phyloP scores from a whole-genome alignment of 1,284 basidiomycete genomes.

The Takashimella tepidaria region DNA sequence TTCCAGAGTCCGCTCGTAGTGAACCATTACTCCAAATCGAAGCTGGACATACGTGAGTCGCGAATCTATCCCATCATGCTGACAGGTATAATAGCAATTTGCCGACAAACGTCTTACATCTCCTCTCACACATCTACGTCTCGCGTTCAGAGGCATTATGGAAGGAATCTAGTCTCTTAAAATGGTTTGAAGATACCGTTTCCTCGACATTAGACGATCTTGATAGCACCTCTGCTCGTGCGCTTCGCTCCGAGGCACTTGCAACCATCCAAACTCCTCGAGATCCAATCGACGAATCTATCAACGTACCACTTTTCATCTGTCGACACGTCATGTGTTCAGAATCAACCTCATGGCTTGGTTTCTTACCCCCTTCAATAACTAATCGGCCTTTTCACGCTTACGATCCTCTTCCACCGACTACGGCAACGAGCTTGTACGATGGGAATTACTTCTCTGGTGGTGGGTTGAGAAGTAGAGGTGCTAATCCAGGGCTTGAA shows the following conservation, averaged over 20 bases:
- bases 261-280: slow-evolving; percentile 47
- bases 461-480: slow-evolving; percentile 30
- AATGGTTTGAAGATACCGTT: slow-evolving; percentile 63
- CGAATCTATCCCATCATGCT: slow-evolving; percentile 20
- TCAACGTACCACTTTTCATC: slow-evolving; percentile 48
- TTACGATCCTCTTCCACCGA: slow-evolving; percentile 77
- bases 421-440: slow-evolving; percentile 57
- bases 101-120: slow-evolving; percentile 49
- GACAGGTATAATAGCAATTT: slow-evolving; percentile 41
- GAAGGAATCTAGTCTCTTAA: slow-evolving; percentile 63
- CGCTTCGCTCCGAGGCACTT: slow-evolving; percentile 29
- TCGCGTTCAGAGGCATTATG: slow-evolving; percentile 69
- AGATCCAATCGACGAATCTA: slow-evolving; percentile 29
- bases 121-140: slow-evolving; percentile 79
- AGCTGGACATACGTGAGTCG: slow-evolving; percentile 58
- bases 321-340: slow-evolving; percentile 70
- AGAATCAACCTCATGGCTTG: slow-evolving; percentile 58
- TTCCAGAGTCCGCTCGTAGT: slow-evolving; percentile 58
- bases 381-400: slow-evolving; percentile 53
- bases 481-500: slow-evolving; percentile 1
- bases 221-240: slow-evolving; percentile 20
- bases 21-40: slow-evolving; percentile 64
- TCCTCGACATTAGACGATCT: slow-evolving; percentile 19
- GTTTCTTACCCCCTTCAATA: slow-evolving; percentile 63
- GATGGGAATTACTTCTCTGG: slow-evolving; percentile 66